Base-by-base conservation (phyloP, 192 early-diverging fungal species). In the Coemansia guatemalensis region DNA sequence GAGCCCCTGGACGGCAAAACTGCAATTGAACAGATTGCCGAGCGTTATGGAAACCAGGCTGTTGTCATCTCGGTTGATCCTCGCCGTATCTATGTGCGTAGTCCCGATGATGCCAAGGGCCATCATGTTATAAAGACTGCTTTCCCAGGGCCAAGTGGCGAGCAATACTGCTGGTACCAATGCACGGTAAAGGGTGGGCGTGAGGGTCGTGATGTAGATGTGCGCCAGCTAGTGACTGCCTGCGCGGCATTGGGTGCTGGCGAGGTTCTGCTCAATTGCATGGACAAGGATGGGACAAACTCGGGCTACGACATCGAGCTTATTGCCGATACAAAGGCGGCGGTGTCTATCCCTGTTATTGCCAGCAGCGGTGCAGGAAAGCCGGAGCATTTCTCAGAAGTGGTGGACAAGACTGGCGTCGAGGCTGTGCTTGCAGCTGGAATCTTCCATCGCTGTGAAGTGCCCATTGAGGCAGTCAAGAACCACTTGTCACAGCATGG, bases 1-100 rank as follows among this genome's bases (percentile, higher is more conserved):
- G 18, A 65, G 26, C 76, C 59, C 17, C 60, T 71, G 2, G 83
- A 86, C 11, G 95, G 96, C 3, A 71, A 81, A 11, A 94, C 91
- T 9, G 90, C 95, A 1, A 98, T 99, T 60, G 95, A 97, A 80
- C 92, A 92, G 59, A 99, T 99, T 57, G 91, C 94, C 2, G 68
- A 86, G 41, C 90, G 91, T 0, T 99, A 99, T 74, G 98, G 98
- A n/a, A 78, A 88, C 26, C 98, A 99, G 69, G 98, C 98, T 1
- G 96, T 99, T 20, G 96, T 99, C 0, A 88, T 99, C 29, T 99
- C 98, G 4, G 95, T 99, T 26, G 98, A 99, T 69, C 98, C 98
- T 21, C 88, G 88, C 22, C 86, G 94, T 41, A 90, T 98, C 41
- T 98, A 99, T 68, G 96, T 99, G 23, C 69, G 82, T 29, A 80